phyloP scores from a whole-genome alignment of 2,329 filamentous ascomycete species.

The Ascochyta lentis region DNA sequence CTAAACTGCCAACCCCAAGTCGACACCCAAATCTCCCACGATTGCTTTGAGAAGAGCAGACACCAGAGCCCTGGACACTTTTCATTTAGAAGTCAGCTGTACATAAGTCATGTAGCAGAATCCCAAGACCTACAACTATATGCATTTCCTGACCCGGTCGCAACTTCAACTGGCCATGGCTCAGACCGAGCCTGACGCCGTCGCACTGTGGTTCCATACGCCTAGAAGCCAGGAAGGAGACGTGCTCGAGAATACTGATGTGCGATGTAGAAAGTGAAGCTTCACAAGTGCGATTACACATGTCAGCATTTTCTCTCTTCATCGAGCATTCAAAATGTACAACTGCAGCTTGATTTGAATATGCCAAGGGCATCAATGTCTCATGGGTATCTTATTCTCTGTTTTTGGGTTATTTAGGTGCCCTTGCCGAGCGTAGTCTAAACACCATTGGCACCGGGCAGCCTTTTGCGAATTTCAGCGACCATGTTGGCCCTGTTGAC shows the following conservation, averaged over 20 bases:
- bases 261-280: not conserved
- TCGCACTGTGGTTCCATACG: no score
- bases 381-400: conserved; percentile 27
- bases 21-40: conserved; percentile 7
- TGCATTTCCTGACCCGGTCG: not conserved
- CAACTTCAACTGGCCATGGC: not conserved
- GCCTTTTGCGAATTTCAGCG: conserved; percentile 64
- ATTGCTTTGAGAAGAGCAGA: conserved; percentile 20
- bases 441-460: conserved; percentile 43
- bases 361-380: conserved; percentile 14
- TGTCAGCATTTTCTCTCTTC: not conserved
- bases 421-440: not conserved
- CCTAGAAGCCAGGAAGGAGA: not conserved
- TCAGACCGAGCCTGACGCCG: not conserved
- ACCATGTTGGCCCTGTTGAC: conserved; percentile 70
- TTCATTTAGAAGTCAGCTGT: conserved; percentile 24
- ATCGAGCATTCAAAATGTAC: not conserved
- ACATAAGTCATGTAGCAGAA: conserved; percentile 25
- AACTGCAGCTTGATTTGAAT: not conserved
- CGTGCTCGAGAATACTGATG: not conserved
- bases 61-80: conserved; percentile 10
- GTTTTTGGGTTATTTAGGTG: not conserved
- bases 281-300: not conserved
- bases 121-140: conserved; percentile 13
- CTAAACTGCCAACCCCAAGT: conserved; percentile 32